Evolutionary conservation across 2,329 filamentous ascomycete species (phyloP).

Genomic region (Aurifilum marmelostoma): DNA sequence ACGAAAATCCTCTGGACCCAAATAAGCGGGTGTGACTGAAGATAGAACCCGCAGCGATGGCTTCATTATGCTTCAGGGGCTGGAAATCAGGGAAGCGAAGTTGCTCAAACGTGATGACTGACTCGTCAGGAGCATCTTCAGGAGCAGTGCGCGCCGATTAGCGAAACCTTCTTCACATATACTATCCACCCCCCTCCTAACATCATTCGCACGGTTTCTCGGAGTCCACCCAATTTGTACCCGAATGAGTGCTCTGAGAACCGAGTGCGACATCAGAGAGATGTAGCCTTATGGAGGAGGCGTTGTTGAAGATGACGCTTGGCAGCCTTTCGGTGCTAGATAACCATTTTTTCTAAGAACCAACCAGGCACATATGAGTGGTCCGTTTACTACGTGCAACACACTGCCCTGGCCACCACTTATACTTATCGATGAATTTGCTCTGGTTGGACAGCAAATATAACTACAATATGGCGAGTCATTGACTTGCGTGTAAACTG

Average conservation of each 20-base stretch:
- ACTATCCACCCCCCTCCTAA: background rate
- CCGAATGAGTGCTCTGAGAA: too few relatives aligned
- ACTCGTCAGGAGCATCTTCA: background rate
- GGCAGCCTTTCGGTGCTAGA: background rate
- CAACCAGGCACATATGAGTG: too few relatives aligned
- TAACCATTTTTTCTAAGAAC: background rate
- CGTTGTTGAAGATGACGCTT: background rate
- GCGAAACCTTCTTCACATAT: background rate
- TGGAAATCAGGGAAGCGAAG: conserved; percentile 2
- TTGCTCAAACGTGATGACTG: conserved; percentile 8
- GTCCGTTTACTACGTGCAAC: too few relatives aligned
- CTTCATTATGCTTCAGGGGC: background rate
- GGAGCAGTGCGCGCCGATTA: conserved; percentile 2
- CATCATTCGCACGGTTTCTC: background rate
- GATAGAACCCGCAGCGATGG: background rate
- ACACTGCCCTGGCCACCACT: background rate
- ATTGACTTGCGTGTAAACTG: background rate
- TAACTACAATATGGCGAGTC: background rate
- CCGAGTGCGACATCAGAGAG: too few relatives aligned
- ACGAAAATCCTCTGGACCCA: background rate
- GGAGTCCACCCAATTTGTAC: background rate
- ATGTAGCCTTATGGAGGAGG: background rate
- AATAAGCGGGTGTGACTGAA: conserved; percentile 1
- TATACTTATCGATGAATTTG: background rate
- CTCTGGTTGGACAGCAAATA: background rate